Evolutionary conservation across 106 monocot genomes (phyloP), one percentile per base, ranked within the genome.

Genomic region (Ottelia alismoides): DNA sequence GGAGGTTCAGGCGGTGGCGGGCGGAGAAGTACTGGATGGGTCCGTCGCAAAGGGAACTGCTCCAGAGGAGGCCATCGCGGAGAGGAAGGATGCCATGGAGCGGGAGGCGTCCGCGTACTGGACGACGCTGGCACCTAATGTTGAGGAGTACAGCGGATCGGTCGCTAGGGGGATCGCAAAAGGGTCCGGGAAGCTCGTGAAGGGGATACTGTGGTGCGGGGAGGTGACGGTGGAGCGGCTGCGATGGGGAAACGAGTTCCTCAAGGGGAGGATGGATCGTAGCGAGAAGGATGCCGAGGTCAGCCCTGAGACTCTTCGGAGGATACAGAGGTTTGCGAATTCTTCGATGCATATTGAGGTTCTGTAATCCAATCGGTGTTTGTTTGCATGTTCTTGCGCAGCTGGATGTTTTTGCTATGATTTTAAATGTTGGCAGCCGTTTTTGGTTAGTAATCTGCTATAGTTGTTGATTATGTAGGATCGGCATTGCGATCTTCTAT

Each of bases 311-410:
- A 65, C 82, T 14, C 48, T 88, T 47, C 72, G 61, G 58, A 62
- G 78, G 58, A 82, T 88, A 19, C 75, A 73, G 66, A 88, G 87
- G 87, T n/a, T n/a, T n/a, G n/a, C n/a, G n/a, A n/a, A n/a, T n/a
- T n/a, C n/a, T n/a, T n/a, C n/a, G n/a, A n/a, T n/a, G n/a, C n/a
- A n/a, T n/a, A n/a, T n/a, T n/a, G n/a, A n/a, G n/a, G n/a, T n/a
- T n/a, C n/a, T n/a, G n/a, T n/a, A n/a, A n/a, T n/a, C n/a, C n/a
- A n/a, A n/a, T n/a, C n/a, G n/a, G n/a, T n/a, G n/a, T n/a, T n/a
- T n/a, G n/a, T n/a, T n/a, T n/a, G n/a, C n/a, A n/a, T n/a, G n/a
- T n/a, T n/a, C n/a, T n/a, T n/a, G n/a, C n/a, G n/a, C n/a, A n/a
- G n/a, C n/a, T n/a, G n/a, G n/a, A n/a, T n/a, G n/a, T n/a, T n/a